Evolutionary conservation across 352 stramenopile genomes (phyloP).

Genomic region (Blastocystis hominis): DNA sequence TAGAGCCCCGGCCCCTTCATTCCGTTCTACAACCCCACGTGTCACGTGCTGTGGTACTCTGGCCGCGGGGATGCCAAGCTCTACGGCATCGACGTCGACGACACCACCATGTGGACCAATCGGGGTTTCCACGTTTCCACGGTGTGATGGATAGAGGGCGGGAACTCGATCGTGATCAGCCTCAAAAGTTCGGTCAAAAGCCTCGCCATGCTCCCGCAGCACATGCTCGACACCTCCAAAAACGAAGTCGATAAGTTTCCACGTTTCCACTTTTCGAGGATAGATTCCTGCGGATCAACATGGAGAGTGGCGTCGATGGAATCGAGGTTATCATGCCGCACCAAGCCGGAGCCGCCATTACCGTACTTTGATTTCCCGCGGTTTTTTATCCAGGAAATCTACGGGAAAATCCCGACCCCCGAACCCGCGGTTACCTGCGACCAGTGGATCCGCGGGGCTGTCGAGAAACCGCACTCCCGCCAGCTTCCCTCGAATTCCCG

Average conservation of each 20-base stretch:
- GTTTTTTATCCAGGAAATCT: neutral
- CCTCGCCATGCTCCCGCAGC: slow-evolving; percentile 14
- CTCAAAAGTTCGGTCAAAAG: neutral
- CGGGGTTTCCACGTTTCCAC: neutral
- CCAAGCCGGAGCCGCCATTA: slow-evolving; percentile 3
- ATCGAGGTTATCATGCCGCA: slow-evolving; percentile 10
- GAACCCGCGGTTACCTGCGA: neutral
- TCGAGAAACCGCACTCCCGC: neutral
- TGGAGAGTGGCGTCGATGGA: slow-evolving; percentile 3
- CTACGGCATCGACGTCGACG: slow-evolving; percentile 36
- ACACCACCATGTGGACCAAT: slow-evolving; percentile 36
- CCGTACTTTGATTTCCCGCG: neutral
- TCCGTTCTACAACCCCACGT: slow-evolving; percentile 37
- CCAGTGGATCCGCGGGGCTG: neutral
- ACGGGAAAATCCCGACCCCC: neutral
- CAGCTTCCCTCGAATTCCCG: neutral
- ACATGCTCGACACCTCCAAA: neutral
- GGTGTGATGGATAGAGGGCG: neutral
- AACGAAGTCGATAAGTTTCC: slow-evolving; percentile 23
- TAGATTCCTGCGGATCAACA: slow-evolving; percentile 38
- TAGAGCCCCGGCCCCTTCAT: slow-evolving; percentile 43
- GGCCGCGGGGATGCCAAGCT: slow-evolving; percentile 13
- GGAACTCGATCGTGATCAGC: slow-evolving; percentile 6
- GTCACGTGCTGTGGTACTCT: slow-evolving; percentile 32
- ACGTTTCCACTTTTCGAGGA: neutral